Evolutionary conservation across 202 grass and related monocot genomes (phyloP), one percentile per base, ranked within the genome.

Genomic region (Carex sylvatica): DNA sequence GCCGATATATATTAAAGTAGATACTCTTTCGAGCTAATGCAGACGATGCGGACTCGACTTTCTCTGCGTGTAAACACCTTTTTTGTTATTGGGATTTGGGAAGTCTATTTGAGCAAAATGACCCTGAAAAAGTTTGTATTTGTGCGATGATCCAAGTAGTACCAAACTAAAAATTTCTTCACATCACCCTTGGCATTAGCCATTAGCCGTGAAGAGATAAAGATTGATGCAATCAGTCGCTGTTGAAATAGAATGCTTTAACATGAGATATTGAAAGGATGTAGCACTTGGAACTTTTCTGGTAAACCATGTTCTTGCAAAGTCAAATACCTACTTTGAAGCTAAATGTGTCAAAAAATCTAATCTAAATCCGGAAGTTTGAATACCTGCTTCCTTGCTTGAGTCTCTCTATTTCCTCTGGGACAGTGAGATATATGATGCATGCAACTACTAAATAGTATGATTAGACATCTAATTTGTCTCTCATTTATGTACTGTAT

Each of bases 401-500:
- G 5, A 58, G 16, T 18, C 9, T 58, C 9, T 58, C 0, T 63
- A 9, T 55, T 51, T 73, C 40, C 24, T 73, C 44, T 28, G 22
- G 1, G 44, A 5, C 9, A 26, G 6, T 64, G 46, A 49, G 46
- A 49, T 49, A 13, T 49, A 49, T 49, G 9, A 12, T 49, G 10
- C 10, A 49, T 49, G 46, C 46, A 49, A 49, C 11, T 49, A 59
- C 1, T 7, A 44, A 9, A 40, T 40, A 40, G 42, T 44, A 18
- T 59, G 18, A 75, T 33, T 55, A 30, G 24, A 75, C 49, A n/a
- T 4, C 22, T n/a, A 52, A 75, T 33, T 75, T 54, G 47, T 53
- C 71, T 75, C 49, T 18, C 49, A 54, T 75, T 75, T 31, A 18
- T 75, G 71, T 53, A 75, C 71, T 10, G 46, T 49, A 49, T 49